Base-by-base conservation (phyloP, 352 stramenopile genomes). In the Pythium phragmitis region DNA sequence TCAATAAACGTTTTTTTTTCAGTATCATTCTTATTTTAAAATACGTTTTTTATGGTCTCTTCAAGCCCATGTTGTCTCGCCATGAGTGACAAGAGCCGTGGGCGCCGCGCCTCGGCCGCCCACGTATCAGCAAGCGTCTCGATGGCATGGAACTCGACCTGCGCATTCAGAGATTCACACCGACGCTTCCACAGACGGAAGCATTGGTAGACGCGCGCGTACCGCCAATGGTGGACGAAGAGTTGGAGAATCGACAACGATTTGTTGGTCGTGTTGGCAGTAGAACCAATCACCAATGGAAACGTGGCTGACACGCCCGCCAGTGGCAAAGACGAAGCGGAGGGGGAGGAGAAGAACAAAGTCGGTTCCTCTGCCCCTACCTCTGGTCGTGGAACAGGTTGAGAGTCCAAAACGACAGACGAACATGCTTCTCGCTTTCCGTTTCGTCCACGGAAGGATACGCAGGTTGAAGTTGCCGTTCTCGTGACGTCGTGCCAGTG, bases 151-250 rank as follows among this genome's bases (percentile, higher is more conserved):
- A 53, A 34, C 13, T 47, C 52, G 28, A 70, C 57, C 57, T 70
- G 57, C 8, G 64, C 46, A 55, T 53, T 65, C 13, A 51, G 23
- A 28, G 54, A 21, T 17, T 23, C 28, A 16, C 55, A 48, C 4
- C 39, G n/a, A 7, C 56, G 64, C 23, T 66, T 67, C 67, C 67
- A 74, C 7, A 57, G 57, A 11, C 58, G 49, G 50, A 74, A 74
- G 23, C 57, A 55, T 37, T 74, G 67, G 36, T 68, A 63, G 8
- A 74, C 56, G 2, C 52, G 53, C n/a, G 62, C 57, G 28, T 66
- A 69, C 0, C 48, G 26, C 67, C 67, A 74, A 52, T 74, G 67
- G 41, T 67, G 49, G 0, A 70, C 28, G 9, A 65, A 70, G 13
- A 74, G 47, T 39, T 64, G 56, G 36, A 74, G 62, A 14, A 70